These are phyloP conservation scores for Lipomyces starkeyi DNA, from an alignment of 805 yeast genomes.

Conservation along the genomic window DNA sequence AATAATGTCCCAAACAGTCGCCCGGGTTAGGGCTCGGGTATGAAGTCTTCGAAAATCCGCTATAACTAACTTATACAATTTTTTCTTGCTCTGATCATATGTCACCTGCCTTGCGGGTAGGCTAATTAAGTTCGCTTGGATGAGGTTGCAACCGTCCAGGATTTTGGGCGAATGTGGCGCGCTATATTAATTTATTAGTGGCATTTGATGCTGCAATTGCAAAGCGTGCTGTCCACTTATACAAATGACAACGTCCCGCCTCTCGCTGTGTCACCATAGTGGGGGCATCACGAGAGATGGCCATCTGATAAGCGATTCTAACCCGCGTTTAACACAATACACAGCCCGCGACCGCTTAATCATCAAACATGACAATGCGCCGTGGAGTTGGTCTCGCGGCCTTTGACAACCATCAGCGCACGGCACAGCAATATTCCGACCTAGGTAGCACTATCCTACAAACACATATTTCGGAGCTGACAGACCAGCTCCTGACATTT, in stretches of 20 bases:
- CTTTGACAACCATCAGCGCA: constrained; percentile 49
- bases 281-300: too few relatives aligned
- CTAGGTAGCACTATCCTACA: constrained; percentile 59
- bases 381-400: constrained; percentile 55
- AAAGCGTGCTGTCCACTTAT: not conserved
- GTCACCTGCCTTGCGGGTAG: not conserved
- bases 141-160: not conserved
- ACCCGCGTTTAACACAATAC: not conserved
- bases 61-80: too few relatives aligned
- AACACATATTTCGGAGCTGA: constrained; percentile 63
- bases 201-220: not conserved
- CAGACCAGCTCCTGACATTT: constrained; percentile 75
- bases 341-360: not conserved
- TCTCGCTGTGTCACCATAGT: not conserved
- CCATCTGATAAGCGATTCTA: too few relatives aligned
- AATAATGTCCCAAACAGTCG: too few relatives aligned
- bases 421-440: constrained; percentile 52
- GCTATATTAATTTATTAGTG: not conserved
- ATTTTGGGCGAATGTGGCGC: not conserved
- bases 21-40: too few relatives aligned
- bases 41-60: too few relatives aligned
- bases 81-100: too few relatives aligned
- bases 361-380: constrained; percentile 24
- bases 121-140: not conserved
- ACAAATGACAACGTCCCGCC: not conserved